Conservation (phyloP, 495 filamentous ascomycete species). For the Aspergillus bertholletiae region DNA sequence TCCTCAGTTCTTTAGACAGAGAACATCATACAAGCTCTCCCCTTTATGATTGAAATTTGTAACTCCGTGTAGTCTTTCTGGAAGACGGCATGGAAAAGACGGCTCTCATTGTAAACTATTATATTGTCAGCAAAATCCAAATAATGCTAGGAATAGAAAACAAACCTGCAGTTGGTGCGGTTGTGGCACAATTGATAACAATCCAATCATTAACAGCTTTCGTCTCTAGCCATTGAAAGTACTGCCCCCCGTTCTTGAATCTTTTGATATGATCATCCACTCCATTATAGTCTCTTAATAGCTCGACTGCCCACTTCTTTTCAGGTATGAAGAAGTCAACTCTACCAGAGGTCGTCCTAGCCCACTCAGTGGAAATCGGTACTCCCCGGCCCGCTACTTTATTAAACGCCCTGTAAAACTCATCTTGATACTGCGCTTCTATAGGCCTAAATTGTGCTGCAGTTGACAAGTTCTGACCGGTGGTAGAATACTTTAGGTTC, state of each 20-base stretch:
- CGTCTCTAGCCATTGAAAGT: slow-evolving; percentile 12
- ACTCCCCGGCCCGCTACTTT: slow-evolving; percentile 16
- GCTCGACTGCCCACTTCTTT: slow-evolving; percentile 19
- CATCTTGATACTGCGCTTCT: slow-evolving; percentile 23
- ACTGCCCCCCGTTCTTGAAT: slow-evolving; percentile 13
- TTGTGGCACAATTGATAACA: slow-evolving; percentile 12
- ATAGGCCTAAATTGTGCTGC: slow-evolving; percentile 10
- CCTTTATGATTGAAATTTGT: background rate
- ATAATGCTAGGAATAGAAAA: background rate
- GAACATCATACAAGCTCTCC: background rate
- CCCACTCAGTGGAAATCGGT: slow-evolving; percentile 18
- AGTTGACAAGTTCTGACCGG: slow-evolving; percentile 13
- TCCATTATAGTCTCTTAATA: slow-evolving; percentile 15
- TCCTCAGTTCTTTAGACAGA: background rate
- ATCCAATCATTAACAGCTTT: slow-evolving; percentile 15
- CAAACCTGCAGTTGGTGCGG: background rate
- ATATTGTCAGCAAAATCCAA: background rate
- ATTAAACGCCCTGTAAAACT: slow-evolving; percentile 18
- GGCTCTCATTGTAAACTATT: background rate
- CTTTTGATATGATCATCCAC: slow-evolving; percentile 12
- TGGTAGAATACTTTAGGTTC: background rate
- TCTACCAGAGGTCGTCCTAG: slow-evolving; percentile 11
- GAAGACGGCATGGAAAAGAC: background rate
- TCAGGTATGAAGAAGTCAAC: slow-evolving; percentile 20
- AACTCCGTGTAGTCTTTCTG: background rate